Percentiles rank a stretch among this genome's conserved stretches.
phyloP scores from a whole-genome alignment of 352 stramenopile genomes.

The Globisporangium recalcitrans region DNA sequence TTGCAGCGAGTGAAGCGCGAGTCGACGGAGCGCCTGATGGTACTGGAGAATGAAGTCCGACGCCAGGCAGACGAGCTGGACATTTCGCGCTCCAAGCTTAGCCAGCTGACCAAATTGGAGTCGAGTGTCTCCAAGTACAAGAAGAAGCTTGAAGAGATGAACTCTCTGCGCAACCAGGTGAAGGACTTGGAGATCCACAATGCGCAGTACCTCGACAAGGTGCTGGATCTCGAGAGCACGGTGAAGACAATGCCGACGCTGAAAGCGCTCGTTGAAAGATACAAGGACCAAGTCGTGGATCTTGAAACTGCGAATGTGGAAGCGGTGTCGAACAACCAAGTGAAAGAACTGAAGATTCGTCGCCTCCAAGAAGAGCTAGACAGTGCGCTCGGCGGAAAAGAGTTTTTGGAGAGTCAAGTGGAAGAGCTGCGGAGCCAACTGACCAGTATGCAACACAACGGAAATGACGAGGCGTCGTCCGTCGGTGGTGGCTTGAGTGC shows the following conservation, averaged over 20 bases:
- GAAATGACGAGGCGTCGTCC: slow-evolving; percentile 31
- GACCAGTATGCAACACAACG: slow-evolving; percentile 45
- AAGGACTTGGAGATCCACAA: slow-evolving; percentile 79
- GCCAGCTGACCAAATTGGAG: slow-evolving; percentile 74
- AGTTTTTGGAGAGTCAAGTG: slow-evolving; percentile 83
- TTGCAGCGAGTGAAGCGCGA: slow-evolving; percentile 69
- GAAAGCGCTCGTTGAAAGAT: slow-evolving; percentile 74
- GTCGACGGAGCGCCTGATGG: slow-evolving; percentile 64
- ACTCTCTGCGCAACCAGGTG: slow-evolving; percentile 61
- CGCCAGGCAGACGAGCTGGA: slow-evolving; percentile 82
- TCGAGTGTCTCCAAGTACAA: slow-evolving; percentile 81
- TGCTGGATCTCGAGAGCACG: slow-evolving; percentile 80
- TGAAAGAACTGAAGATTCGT: slow-evolving; percentile 80
- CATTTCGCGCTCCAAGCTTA: slow-evolving; percentile 82
- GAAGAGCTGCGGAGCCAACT: slow-evolving; percentile 73
- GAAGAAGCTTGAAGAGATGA: slow-evolving; percentile 85
- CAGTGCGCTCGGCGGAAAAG: slow-evolving; percentile 69
- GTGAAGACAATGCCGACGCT: slow-evolving; percentile 83
- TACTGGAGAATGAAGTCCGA: slow-evolving; percentile 83
- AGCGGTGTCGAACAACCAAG: slow-evolving; percentile 61
- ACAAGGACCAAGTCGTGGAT: slow-evolving; percentile 88
- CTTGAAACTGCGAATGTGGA: slow-evolving; percentile 81
- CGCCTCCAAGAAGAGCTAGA: slow-evolving; percentile 84
- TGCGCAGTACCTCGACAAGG: slow-evolving; percentile 77
- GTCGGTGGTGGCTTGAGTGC: slow-evolving; percentile 41